Conservation (phyloP, 805 yeast species). For the Candida odintsovae region DNA sequence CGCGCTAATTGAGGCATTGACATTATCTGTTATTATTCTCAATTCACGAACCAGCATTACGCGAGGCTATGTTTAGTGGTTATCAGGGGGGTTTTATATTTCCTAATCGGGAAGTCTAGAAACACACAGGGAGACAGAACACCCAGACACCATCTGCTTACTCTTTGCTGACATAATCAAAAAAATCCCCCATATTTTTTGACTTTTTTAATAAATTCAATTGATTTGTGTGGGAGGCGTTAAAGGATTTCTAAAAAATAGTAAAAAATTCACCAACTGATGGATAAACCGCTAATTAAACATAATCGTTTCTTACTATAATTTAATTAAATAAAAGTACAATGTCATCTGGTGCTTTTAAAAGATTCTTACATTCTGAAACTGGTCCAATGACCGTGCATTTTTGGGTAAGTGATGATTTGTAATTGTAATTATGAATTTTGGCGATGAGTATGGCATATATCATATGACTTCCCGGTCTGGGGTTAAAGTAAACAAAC, state of each 20-base stretch:
- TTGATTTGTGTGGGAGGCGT: not conserved
- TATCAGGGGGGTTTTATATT: too few relatives aligned
- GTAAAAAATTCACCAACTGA: not conserved
- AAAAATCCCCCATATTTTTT: not conserved
- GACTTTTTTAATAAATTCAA: too few relatives aligned
- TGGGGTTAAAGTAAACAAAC: too few relatives aligned
- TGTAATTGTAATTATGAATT: too few relatives aligned
- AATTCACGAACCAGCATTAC: too few relatives aligned
- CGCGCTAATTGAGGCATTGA: too few relatives aligned
- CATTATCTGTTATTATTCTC: too few relatives aligned
- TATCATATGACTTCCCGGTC: too few relatives aligned
- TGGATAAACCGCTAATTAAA: not conserved
- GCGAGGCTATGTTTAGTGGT: too few relatives aligned
- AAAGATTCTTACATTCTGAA: conserved; percentile 71
- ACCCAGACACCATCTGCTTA: not conserved
- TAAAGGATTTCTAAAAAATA: not conserved
- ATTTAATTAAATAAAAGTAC: not conserved
- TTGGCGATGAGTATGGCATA: too few relatives aligned
- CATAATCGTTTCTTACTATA: too few relatives aligned
- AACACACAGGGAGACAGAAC: too few relatives aligned
- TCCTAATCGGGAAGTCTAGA: not conserved
- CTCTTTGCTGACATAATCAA: not conserved
- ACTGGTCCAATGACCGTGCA: conserved; percentile 98
- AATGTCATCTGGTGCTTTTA: conserved; percentile 46
- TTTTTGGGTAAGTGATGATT: conserved; percentile 69